Base-by-base conservation (phyloP, 148 eudicot species). In the Cornus florida region DNA sequence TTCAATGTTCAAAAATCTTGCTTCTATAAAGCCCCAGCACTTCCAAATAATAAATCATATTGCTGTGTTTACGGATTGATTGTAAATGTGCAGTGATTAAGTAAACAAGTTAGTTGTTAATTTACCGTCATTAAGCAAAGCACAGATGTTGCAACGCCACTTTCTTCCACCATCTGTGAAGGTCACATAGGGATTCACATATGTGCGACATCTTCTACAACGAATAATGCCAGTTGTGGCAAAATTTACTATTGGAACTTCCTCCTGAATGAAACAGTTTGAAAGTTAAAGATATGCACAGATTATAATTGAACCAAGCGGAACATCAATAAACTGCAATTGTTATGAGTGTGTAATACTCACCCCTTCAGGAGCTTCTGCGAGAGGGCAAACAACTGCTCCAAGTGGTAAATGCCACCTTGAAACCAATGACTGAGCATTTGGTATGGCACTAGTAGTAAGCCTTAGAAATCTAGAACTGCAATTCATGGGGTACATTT, bases 401-500 rank as follows among this genome's bases (percentile, higher is more conserved):
- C 99, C 99, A 83, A 96, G 91, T 76, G 99, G 98, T 81, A 96
- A 86, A 84, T 93, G 99, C 99, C 99, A 96, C 86, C 97, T 89
- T 57, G 99, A 93, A 74, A 89, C 90, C 89, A 96, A 77, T 2
- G 99, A 96, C 75, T 91, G 98, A 56, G 99, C 92, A 86, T 84
- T 91, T 22, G 99, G 99, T 75, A 96, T 87, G 46, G 87, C 93
- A 78, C 88, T 88, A 70, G 99, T 96, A 19, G 97, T 92, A 65
- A 96, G 92, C 69, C 98, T 86, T 60, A 96, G 69, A 82, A 80
- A 92, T 86, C 89, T 91, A 56, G 97, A 85, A 70, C 78, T 75
- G 80, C 98, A 93, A 81, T 96, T 96, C 90, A 93, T 78, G 50
- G 95, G 94, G 81, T 87, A 91, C 84, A 77, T 80, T 53, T 91